Percentiles rank a stretch among this genome's conserved stretches.
Conservation (phyloP, 2,329 filamentous ascomycete species). For the Fusarium poae region DNA sequence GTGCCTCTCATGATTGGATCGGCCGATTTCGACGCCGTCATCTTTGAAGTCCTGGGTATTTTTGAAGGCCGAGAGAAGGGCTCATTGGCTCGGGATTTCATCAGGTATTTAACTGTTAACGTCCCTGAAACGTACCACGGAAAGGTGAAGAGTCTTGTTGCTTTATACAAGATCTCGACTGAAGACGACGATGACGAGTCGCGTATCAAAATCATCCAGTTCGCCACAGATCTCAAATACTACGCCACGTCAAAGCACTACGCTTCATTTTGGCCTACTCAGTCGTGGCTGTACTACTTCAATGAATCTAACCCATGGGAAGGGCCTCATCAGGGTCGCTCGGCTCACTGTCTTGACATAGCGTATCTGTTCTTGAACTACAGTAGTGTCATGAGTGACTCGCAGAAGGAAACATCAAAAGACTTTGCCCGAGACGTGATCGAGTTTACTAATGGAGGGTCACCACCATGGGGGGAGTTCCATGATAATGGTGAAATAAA, state of each 20-base stretch:
- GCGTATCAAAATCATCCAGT: neutral
- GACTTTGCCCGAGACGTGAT: neutral
- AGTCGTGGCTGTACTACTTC: conserved; percentile 2
- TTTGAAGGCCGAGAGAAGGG: neutral
- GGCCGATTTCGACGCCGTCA: neutral
- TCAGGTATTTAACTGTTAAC: accelerated
- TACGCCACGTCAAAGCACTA: conserved; percentile 1
- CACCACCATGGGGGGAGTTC: neutral
- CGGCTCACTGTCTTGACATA: conserved; percentile 8
- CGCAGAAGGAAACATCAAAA: neutral
- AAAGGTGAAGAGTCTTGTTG: neutral
- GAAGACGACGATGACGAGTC: accelerated
- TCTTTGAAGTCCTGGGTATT: conserved; percentile 1
- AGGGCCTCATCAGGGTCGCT: neutral
- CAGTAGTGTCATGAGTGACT: neutral
- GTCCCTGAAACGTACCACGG: neutral
- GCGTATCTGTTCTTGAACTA: neutral
- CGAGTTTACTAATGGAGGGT: accelerated
- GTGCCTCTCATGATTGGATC: conserved; percentile 3
- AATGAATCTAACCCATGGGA: conserved; percentile 13
- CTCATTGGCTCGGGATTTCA: neutral
- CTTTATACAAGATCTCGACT: neutral
- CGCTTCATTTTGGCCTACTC: neutral
- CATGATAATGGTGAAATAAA: neutral
- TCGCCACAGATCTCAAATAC: neutral